Evolutionary conservation across 2,329 filamentous ascomycete genomes (phyloP).

Genomic region (Thyridium curvatum): DNA sequence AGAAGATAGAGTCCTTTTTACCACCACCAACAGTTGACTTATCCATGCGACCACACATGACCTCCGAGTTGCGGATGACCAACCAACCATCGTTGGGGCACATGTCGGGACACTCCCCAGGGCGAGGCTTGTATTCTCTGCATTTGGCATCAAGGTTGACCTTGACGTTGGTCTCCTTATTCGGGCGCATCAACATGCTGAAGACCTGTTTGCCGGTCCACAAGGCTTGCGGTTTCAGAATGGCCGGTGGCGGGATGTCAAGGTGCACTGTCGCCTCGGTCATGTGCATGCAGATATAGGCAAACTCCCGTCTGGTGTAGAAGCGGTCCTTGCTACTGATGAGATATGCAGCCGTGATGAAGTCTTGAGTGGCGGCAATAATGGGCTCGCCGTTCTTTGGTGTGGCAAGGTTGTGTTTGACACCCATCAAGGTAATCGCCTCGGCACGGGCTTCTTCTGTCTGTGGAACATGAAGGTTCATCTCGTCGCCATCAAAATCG

Average conservation of each 20-base stretch:
- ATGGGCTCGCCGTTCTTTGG: conserved; percentile 98
- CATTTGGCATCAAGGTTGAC: conserved; percentile 94
- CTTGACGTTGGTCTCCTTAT: conserved; percentile 71
- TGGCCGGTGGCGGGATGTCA: conserved; percentile 79
- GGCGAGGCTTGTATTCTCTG: conserved; percentile 65
- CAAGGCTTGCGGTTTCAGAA: conserved; percentile 76
- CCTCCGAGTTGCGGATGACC: conserved; percentile 89
- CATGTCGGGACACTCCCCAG: conserved; percentile 58
- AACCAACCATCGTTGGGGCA: conserved; percentile 86
- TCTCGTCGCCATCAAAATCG: conserved; percentile 98
- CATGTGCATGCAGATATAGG: conserved; percentile 91
- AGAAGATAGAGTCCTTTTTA: conserved; percentile 97
- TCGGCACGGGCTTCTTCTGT: conserved; percentile 95
- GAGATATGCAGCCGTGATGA: conserved; percentile 91
- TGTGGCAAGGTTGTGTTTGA: conserved; percentile 92
- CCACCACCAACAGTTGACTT: conserved; percentile 95
- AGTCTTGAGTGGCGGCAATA: conserved; percentile 98
- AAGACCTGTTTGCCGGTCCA: conserved; percentile 98
- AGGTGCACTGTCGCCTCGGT: conserved; percentile 64
- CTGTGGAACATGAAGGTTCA: conserved; percentile 97
- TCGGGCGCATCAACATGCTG: conserved; percentile 77
- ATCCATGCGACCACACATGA: conserved; percentile 98
- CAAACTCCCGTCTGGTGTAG: conserved; percentile 82
- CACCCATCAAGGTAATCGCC: conserved; percentile 94
- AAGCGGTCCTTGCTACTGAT: conserved; percentile 91